Percentiles rank a stretch among this genome's conserved stretches.
phyloP scores from a whole-genome alignment of 1,284 basidiomycete species.

The Ustilago loliicola region DNA sequence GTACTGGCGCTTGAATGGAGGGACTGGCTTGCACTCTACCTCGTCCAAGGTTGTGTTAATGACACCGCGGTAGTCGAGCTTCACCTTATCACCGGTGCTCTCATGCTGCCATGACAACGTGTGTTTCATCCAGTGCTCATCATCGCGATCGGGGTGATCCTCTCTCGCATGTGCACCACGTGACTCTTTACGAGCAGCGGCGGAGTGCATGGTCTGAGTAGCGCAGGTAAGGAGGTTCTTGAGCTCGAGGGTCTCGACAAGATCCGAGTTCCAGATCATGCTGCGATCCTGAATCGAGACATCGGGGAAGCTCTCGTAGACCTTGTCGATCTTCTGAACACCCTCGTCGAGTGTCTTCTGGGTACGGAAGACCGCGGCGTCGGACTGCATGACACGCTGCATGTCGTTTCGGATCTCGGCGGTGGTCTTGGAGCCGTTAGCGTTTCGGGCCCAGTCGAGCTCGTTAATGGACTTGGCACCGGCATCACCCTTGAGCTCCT shows the following conservation, averaged over 20 bases:
- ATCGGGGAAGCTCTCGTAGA: slow-evolving; percentile 88
- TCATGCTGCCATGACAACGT: slow-evolving; percentile 63
- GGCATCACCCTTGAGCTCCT: slow-evolving; percentile 86
- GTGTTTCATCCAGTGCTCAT: slow-evolving; percentile 74
- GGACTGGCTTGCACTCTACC: slow-evolving; percentile 83
- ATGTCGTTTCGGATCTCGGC: slow-evolving; percentile 92
- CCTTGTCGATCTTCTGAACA: slow-evolving; percentile 85
- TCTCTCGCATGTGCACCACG: slow-evolving; percentile 98
- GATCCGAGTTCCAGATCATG: slow-evolving; percentile 92
- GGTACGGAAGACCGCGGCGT: slow-evolving; percentile 77
- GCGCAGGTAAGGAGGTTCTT: slow-evolving; percentile 95
- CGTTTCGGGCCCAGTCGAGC: slow-evolving; percentile 86
- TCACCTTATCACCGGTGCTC: slow-evolving; percentile 78
- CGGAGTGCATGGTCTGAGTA: slow-evolving; percentile 93
- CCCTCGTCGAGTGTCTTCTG: slow-evolving; percentile 92
- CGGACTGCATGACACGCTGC: slow-evolving; percentile 97
- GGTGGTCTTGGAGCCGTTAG: slow-evolving; percentile 83
- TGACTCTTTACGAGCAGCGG: slow-evolving; percentile 95
- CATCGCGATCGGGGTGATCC: slow-evolving; percentile 87
- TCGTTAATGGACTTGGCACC: slow-evolving; percentile 88
- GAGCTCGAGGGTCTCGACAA: slow-evolving; percentile 96
- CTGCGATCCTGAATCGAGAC: slow-evolving; percentile 97
- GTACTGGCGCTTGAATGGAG: slow-evolving; percentile 67
- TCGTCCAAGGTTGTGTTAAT: slow-evolving; percentile 90
- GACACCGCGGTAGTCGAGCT: slow-evolving; percentile 89